phyloP scores from a whole-genome alignment of 106 monocot genomes.

The Ottelia alismoides region DNA sequence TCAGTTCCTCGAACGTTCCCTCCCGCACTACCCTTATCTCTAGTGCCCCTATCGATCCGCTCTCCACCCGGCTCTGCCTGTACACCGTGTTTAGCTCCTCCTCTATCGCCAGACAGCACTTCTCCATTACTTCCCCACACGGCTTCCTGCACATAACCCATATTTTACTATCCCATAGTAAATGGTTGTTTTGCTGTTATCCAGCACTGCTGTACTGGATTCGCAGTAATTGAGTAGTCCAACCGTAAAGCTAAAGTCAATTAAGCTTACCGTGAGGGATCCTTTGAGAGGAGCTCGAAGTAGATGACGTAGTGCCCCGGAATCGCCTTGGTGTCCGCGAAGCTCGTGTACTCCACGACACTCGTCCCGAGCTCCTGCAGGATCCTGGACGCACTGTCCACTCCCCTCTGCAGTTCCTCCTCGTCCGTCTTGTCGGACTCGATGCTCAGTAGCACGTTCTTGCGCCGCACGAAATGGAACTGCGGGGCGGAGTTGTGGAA shows the following conservation, averaged over 20 bases:
- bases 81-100: constrained; percentile 70
- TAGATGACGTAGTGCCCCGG: too few species aligned
- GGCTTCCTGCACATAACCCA: too few species aligned
- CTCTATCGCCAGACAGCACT: constrained; percentile 66
- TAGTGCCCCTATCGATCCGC: constrained; percentile 69
- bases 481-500: constrained; percentile 68
- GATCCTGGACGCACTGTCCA: constrained; percentile 40
- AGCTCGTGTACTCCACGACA: constrained; percentile 66
- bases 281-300: too few species aligned
- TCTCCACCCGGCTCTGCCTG: constrained; percentile 69
- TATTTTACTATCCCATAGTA: too few species aligned
- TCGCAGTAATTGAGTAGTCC: too few species aligned
- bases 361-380: constrained; percentile 14
- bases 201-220: too few species aligned
- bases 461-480: constrained; percentile 63
- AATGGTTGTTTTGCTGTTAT: too few species aligned
- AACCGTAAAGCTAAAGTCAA: too few species aligned
- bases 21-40: constrained; percentile 69
- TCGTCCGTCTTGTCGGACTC: constrained; percentile 37
- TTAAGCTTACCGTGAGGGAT: too few species aligned
- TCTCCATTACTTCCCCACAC: constrained; percentile 21
- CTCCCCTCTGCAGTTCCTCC: constrained; percentile 53
- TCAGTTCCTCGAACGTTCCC: constrained; percentile 83
- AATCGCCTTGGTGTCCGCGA: constrained; percentile 37
- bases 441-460: constrained; percentile 73